phyloP scores from a whole-genome alignment of 495 filamentous ascomycete genomes.

The Tuber borchii region DNA sequence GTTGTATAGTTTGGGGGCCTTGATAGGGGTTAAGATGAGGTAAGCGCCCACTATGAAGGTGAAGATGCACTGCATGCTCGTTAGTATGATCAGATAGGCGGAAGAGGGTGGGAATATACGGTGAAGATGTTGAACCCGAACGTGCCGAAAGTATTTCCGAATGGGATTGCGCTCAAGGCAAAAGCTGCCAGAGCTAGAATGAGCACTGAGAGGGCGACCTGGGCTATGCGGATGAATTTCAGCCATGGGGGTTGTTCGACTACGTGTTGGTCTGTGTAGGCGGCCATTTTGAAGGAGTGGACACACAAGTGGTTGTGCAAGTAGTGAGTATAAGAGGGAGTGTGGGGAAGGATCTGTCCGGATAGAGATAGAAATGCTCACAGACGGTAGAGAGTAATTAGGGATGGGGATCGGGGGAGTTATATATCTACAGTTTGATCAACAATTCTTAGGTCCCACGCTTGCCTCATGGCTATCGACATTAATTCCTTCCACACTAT shows the following conservation, averaged over 20 bases:
- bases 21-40: slow-evolving; percentile 13
- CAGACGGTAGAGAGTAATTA: background rate
- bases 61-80: background rate
- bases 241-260: slow-evolving; percentile 19
- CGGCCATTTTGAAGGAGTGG: slow-evolving; percentile 6
- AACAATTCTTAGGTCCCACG: background rate
- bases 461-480: background rate
- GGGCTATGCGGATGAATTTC: slow-evolving; percentile 20
- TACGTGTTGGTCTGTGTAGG: slow-evolving; percentile 11
- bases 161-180: slow-evolving; percentile 7
- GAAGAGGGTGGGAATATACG: background rate
- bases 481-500: background rate
- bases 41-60: slow-evolving; percentile 16
- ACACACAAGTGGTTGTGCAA: background rate
- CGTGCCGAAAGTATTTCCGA: slow-evolving; percentile 9
- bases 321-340: too few relatives aligned
- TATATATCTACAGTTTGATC: background rate
- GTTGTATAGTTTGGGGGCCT: slow-evolving; percentile 12
- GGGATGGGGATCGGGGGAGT: background rate
- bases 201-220: background rate
- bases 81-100: background rate
- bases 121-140: slow-evolving; percentile 27
- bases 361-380: background rate
- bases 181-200: slow-evolving; percentile 14
- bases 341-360: background rate